These are phyloP conservation scores for Claviceps paspali DNA, from an alignment of 2,329 filamentous ascomycete genomes.

Conservation along the genomic window DNA sequence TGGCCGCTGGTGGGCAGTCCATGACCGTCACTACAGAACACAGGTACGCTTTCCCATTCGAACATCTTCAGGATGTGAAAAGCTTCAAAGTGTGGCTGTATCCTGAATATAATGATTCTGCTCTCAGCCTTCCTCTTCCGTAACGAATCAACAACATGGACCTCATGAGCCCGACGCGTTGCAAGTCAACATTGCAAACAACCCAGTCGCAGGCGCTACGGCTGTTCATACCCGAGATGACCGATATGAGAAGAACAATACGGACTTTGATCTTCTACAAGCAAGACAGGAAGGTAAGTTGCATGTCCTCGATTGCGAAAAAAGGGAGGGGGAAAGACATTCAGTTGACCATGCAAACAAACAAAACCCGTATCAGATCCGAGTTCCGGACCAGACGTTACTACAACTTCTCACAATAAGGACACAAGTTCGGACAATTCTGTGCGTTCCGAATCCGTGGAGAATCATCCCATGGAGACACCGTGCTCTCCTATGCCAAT, in stretches of 20 bases:
- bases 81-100: neutral
- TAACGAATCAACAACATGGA: neutral
- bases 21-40: slow-evolving; percentile 66
- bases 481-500: slow-evolving; percentile 6
- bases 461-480: neutral
- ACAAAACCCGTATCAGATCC: neutral
- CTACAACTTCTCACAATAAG: neutral
- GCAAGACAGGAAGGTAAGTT: neutral
- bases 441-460: neutral
- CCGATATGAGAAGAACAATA: neutral
- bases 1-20: slow-evolving; percentile 85
- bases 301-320: neutral
- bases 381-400: neutral
- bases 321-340: too few species aligned
- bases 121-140: neutral
- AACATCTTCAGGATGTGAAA: neutral
- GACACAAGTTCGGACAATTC: neutral
- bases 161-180: neutral
- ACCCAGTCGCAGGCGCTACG: neutral
- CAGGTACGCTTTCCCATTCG: slow-evolving; percentile 23
- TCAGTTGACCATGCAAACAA: too few species aligned
- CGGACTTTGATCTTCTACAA: neutral
- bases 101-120: neutral
- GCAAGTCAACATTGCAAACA: neutral
- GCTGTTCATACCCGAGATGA: neutral